Base-by-base conservation (phyloP, 73 alveolate species). In the Symbiodinium natans region DNA sequence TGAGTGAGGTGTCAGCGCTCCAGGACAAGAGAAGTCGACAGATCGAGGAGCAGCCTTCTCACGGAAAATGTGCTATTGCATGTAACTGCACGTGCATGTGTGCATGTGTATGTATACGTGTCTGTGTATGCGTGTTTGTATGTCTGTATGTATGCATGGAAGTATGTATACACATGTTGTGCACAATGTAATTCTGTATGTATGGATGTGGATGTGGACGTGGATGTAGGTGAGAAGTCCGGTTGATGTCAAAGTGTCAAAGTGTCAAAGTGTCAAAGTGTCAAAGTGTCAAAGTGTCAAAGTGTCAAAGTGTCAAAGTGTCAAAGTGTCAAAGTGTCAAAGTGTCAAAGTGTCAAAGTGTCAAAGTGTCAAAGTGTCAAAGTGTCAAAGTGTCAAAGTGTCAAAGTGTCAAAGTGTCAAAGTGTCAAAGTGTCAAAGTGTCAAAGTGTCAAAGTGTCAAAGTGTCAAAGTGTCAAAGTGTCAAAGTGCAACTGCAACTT, bases 1-100 rank as follows among this genome's bases (percentile, higher is more conserved):
- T 80, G 54, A 88, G 74, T 36, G 95, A 25, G 17, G 86, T 34
- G 31, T 88, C 95, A 2, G 95, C 95, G 4, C 95, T 77, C 25
- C 33, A 25, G 25, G 23, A 25, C 39, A 88, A 83, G 39, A 88
- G 86, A 59, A 88, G 95, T 36, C 43, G 95, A 27, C 86, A 88
- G 10, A 88, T n/a, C 38, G 85, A 63, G 43, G 9, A 36, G 34
- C 80, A 77, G 43, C 95, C 95, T 17, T 29, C 13, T 39, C 86
- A 59, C 52, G 10, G 9, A 46, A 75, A 19, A 31, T 27, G 31
- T 7, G 36, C 75, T 29, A 56, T 56, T 1, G 17, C 3, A 29
- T 21, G 27, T 21, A 48, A 71, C 15, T 1, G 10, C 83, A 71
- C 31, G 63, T 17, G 17, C 23, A 48, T 8, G 17, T 8, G 63